These are phyloP conservation scores for Aspergillus saccharolyticus DNA, from an alignment of 495 filamentous ascomycete species.

Conservation along the genomic window DNA sequence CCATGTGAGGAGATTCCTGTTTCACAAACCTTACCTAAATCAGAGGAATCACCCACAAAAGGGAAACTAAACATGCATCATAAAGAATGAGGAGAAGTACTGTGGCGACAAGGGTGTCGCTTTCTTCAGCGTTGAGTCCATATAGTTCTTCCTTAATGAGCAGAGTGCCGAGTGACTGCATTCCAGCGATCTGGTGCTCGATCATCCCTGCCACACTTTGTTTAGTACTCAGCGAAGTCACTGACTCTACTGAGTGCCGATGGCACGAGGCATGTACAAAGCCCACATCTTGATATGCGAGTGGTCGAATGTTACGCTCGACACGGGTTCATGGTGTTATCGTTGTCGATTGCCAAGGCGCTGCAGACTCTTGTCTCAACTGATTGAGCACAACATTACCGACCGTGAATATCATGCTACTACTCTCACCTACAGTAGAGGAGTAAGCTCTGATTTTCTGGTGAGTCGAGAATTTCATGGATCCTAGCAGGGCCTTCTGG, in stretches of 20 bases:
- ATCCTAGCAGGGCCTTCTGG: not conserved
- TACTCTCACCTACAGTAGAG: not conserved
- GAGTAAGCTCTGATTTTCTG: not conserved
- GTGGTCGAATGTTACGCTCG: not conserved
- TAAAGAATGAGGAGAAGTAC: no score
- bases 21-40: no score
- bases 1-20: no score
- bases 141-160: constrained; percentile 7
- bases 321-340: not conserved
- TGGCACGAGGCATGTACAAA: no score
- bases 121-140: no score
- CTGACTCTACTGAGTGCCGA: no score
- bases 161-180: constrained; percentile 8
- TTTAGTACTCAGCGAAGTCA: not conserved
- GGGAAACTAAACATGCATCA: no score
- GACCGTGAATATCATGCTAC: not conserved
- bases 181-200: constrained; percentile 6
- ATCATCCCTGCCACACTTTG: not conserved
- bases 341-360: not conserved
- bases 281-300: no score
- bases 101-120: no score
- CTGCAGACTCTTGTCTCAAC: not conserved
- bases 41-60: no score
- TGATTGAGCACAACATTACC: not conserved
- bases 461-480: not conserved